Evolutionary conservation across 768 basidiomycete species (phyloP), one percentile per base, ranked within the genome.

Genomic region (Vararia minispora): DNA sequence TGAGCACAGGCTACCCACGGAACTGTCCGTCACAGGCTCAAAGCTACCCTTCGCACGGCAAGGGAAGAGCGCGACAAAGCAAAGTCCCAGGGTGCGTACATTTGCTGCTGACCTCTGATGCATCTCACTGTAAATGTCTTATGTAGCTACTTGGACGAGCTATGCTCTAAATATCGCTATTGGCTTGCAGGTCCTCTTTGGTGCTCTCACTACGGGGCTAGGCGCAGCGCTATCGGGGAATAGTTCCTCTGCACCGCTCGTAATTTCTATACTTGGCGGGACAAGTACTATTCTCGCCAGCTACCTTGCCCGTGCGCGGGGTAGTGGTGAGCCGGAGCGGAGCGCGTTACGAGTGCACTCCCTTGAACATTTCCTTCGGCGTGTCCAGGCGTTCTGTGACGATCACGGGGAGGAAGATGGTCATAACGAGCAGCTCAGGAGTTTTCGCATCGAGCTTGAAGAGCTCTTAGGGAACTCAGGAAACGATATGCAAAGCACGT

Each of bases 261-360:
- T 57, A 11, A 63, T 62, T 12, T 50, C 67, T 3, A 32, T 67
- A 21, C 56, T 71, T 24, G 69, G 83, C 23, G 81, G 74, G 13
- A 40, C 79, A 9, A 56, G 79, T 3, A 86, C 82, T 0, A 14
- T 84, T 14, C 67, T 77, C 11, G 80, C 82, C 13, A 76, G 80
- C 2, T 85, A 79, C 54, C 64, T 86, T 17, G 83, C 82, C 3
- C 72, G 76, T 10, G 66, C 71, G 18, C 72, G 80, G 21, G 79
- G 80, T 9, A 74, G 78, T 0, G 71, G 71, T 25, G 82, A 85
- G 47, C 83, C 83, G 2, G 78, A 84, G 43, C 35, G 67, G n/a
- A 79, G 78, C 0, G 61, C 65, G 22, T 52, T 60, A 3, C 69
- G 72, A 8, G 63, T 63, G 4, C 74, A 76, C 44, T 75, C 78